phyloP scores from a whole-genome alignment of 805 yeast species.

The Ogataea sp. region DNA sequence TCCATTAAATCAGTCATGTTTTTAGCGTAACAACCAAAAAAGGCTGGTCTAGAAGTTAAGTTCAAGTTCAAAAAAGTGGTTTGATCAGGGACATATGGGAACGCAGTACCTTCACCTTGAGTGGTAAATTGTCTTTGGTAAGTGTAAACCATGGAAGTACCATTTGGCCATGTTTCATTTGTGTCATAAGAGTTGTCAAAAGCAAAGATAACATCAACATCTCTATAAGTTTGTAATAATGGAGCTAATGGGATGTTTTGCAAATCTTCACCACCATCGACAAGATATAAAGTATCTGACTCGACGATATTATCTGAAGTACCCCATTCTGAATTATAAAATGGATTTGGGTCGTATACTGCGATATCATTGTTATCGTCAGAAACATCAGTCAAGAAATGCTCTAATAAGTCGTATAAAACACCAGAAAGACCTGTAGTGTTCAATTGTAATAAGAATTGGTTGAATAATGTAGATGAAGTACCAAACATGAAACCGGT shows the following conservation, averaged over 20 bases:
- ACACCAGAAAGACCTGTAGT: constrained; percentile 41
- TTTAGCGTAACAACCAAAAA: constrained; percentile 73
- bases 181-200: constrained; percentile 65
- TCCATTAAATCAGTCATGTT: constrained; percentile 49
- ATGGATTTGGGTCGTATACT: constrained; percentile 67
- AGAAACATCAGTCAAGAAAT: constrained; percentile 33
- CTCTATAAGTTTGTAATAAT: constrained; percentile 51
- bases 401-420: constrained; percentile 35
- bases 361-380: constrained; percentile 58
- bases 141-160: constrained; percentile 47
- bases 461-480: constrained; percentile 74
- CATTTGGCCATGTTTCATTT: constrained; percentile 55
- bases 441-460: constrained; percentile 50
- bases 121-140: constrained; percentile 48
- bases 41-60: constrained; percentile 61
- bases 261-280: constrained; percentile 74
- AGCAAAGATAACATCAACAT: constrained; percentile 58
- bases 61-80: constrained; percentile 51
- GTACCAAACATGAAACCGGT: constrained; percentile 79
- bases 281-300: constrained; percentile 42
- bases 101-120: constrained; percentile 51
- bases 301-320: constrained; percentile 28
- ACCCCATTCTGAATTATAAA: constrained; percentile 35
- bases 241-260: constrained; percentile 68
- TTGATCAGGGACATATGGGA: constrained; percentile 75